Percentiles rank a stretch among this genome's conserved stretches.
These are phyloP conservation scores for Cucurbita argyrosperma DNA, from an alignment of 306 rosid species.

Conservation along the genomic window DNA sequence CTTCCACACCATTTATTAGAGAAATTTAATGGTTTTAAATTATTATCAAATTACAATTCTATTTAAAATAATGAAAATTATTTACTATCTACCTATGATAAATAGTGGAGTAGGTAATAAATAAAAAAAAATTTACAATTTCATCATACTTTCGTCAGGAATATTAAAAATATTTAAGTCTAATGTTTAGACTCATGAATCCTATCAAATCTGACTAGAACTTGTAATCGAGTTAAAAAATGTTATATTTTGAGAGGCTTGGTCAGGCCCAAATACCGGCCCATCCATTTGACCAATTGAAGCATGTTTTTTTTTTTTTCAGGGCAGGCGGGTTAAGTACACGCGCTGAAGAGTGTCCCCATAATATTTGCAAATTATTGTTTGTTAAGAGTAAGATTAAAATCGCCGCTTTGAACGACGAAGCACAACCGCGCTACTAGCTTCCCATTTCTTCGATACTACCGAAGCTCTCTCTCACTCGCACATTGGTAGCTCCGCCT, in stretches of 20 bases:
- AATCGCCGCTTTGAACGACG: slow-evolving; percentile 3
- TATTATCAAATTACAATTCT: not conserved
- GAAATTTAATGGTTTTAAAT: not conserved
- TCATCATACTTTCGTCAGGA: too few species aligned
- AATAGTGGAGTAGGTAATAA: too few species aligned
- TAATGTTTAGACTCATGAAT: too few species aligned
- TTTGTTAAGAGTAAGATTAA: not conserved
- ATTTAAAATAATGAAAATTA: too few species aligned
- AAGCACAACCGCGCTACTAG: not conserved
- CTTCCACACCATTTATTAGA: not conserved
- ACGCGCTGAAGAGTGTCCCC: not conserved
- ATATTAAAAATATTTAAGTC: too few species aligned
- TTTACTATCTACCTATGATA: too few species aligned
- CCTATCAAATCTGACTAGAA: too few species aligned
- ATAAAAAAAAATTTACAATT: too few species aligned
- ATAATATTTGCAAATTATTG: not conserved
- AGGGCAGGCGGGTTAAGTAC: not conserved
- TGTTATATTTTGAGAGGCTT: too few species aligned
- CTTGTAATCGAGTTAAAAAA: too few species aligned
- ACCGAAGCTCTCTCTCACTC: slow-evolving; percentile 28
- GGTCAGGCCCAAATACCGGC: not conserved
- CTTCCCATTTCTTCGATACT: slow-evolving; percentile 33
- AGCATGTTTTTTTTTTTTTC: not conserved
- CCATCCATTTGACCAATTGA: not conserved
- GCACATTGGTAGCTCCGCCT: slow-evolving; percentile 47